Conservation (phyloP, 2,329 filamentous ascomycete genomes). For the Ophiostoma sp. region DNA sequence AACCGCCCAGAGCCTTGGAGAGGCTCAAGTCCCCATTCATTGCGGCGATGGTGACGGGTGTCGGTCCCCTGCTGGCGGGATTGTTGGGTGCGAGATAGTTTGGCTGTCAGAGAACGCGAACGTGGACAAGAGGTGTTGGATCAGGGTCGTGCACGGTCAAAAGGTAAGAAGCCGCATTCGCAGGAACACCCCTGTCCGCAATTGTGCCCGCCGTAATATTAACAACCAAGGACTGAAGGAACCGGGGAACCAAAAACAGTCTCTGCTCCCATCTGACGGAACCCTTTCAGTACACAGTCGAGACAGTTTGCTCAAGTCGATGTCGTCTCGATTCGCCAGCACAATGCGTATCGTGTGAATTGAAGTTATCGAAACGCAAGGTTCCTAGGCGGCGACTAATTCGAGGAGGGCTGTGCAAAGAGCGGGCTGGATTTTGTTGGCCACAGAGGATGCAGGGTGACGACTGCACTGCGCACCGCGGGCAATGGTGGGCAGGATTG, state of each 20-base stretch:
- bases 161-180: constrained; percentile 22
- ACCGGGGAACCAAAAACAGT: not conserved
- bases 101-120: not conserved
- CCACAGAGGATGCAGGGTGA: constrained; percentile 23
- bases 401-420: constrained; percentile 26
- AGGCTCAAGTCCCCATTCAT: constrained; percentile 95
- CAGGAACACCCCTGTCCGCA: not conserved
- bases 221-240: not conserved
- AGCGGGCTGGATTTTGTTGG: constrained; percentile 15
- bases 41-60: constrained; percentile 35
- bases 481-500: not conserved
- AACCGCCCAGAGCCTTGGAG: constrained; percentile 85
- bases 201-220: constrained; percentile 10
- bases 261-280: constrained; percentile 19
- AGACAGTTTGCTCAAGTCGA: not conserved
- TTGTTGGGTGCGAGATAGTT: constrained; percentile 3
- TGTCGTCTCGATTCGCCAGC: not conserved
- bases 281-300: not conserved
- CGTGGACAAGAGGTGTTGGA: constrained; percentile 10
- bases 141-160: constrained; percentile 25
- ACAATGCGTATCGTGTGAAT: not conserved
- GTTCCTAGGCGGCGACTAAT: not conserved
- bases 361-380: not conserved
- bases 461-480: constrained; percentile 23
- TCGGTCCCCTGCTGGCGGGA: not conserved